These are phyloP conservation scores for Neofusicoccum sp. DNA, from an alignment of 2,329 filamentous ascomycete genomes.

Conservation along the genomic window DNA sequence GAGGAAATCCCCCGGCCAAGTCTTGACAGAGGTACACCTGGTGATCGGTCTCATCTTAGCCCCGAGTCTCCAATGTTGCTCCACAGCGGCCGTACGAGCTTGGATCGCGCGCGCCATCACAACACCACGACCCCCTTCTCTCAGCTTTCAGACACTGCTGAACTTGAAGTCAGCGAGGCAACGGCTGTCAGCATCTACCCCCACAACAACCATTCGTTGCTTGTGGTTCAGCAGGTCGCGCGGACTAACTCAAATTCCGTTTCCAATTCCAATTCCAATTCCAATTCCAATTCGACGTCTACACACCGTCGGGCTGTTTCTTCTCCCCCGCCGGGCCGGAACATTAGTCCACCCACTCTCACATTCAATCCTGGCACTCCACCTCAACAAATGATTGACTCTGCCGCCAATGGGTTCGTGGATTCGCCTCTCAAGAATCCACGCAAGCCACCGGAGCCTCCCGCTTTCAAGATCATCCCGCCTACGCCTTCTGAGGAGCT, in stretches of 20 bases:
- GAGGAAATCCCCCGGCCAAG: conserved; percentile 17
- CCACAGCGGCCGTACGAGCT: conserved; percentile 38
- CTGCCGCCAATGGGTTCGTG: conserved; percentile 34
- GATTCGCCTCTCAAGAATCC: conserved; percentile 63
- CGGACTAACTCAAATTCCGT: conserved; percentile 31
- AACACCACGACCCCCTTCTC: conserved; percentile 54
- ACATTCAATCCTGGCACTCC: conserved; percentile 38
- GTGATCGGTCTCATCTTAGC: conserved; percentile 30
- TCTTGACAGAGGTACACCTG: conserved; percentile 26
- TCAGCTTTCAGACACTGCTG: conserved; percentile 51
- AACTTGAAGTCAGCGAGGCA: conserved; percentile 63
- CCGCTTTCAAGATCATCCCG: conserved; percentile 58
- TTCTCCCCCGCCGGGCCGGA: conserved; percentile 4
- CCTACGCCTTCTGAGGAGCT: conserved; percentile 54
- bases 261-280: conserved; percentile 17
- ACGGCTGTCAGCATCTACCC: conserved; percentile 63
- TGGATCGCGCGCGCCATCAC: conserved; percentile 47
- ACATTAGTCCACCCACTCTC: conserved; percentile 31
- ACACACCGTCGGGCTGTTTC: not conserved
- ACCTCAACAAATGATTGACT: conserved; percentile 33
- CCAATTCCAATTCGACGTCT: not conserved
- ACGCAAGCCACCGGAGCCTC: conserved; percentile 59
- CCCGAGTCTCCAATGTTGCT: conserved; percentile 32
- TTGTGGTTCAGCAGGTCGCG: conserved; percentile 61
- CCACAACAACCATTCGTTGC: conserved; percentile 64